Evolutionary conservation across 305 asterid species (phyloP).

Genomic region (Nicotiana rustica): DNA sequence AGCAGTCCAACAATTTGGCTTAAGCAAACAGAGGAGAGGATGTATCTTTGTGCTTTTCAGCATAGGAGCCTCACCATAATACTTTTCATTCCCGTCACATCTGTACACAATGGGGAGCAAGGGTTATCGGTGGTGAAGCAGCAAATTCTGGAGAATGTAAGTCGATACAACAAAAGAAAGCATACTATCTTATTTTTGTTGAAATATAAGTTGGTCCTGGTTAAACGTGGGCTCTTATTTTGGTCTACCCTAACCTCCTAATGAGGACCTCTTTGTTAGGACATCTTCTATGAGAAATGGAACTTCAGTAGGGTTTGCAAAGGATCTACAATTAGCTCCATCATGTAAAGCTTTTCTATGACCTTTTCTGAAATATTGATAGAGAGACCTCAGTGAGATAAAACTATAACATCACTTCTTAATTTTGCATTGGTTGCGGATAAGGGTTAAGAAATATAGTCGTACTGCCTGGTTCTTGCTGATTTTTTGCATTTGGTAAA

Average conservation of each 20-base stretch:
- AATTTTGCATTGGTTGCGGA: background rate
- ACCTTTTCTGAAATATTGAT: background rate
- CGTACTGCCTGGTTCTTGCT: conserved; percentile 29
- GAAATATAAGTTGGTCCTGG: conserved; percentile 30
- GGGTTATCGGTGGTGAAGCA: conserved; percentile 80
- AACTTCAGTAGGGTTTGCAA: background rate
- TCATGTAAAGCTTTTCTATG: background rate
- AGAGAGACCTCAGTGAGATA: background rate
- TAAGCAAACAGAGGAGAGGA: conserved; percentile 76
- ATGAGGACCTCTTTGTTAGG: background rate
- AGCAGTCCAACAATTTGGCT: conserved; percentile 77
- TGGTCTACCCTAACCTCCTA: conserved; percentile 12
- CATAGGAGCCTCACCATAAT: conserved; percentile 79
- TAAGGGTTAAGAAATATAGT: conserved; percentile 8
- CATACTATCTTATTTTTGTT: conserved; percentile 30
- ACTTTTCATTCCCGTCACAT: conserved; percentile 79
- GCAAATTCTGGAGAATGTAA: conserved; percentile 80
- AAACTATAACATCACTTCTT: background rate
- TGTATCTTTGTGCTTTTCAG: conserved; percentile 86
- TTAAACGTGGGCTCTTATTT: conserved; percentile 25
- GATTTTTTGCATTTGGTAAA: conserved; percentile 25
- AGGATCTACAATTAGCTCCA: background rate
- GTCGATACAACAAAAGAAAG: conserved; percentile 37
- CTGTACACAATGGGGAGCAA: conserved; percentile 72
- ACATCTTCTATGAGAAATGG: conserved; percentile 8